Evolutionary conservation across 495 filamentous ascomycete genomes (phyloP).

Genomic region (Letharia columbiana): DNA sequence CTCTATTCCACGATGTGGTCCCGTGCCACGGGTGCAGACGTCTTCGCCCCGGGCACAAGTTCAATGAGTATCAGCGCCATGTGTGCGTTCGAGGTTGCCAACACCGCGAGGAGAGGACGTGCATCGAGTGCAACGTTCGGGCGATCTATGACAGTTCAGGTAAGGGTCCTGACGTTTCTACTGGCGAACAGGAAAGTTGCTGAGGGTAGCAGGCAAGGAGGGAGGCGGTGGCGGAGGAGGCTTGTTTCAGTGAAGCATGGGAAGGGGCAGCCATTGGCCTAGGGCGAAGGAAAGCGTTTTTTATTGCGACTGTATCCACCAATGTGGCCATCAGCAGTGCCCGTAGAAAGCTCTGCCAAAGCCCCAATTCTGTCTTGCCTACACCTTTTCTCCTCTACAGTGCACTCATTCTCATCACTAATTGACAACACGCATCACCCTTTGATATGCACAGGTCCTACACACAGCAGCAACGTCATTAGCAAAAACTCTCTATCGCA

Average conservation of each 20-base stretch:
- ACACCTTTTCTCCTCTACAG: background rate
- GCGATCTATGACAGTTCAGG: background rate
- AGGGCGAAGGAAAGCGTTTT: background rate
- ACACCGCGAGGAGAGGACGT: background rate
- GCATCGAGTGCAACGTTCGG: background rate
- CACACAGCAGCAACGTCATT: background rate
- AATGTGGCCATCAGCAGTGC: background rate
- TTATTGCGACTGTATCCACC: background rate
- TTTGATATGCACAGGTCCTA: background rate
- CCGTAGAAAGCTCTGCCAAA: background rate
- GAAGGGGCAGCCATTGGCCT: background rate
- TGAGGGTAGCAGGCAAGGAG: background rate
- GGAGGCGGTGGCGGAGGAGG: background rate
- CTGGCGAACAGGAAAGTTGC: background rate
- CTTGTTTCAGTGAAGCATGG: background rate
- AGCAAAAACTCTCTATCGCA: background rate
- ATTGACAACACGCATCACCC: background rate
- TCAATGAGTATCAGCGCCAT: background rate
- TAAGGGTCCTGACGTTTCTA: background rate
- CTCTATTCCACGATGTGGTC: background rate
- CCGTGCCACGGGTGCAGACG: background rate
- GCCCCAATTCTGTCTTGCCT: too few relatives aligned
- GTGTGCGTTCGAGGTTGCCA: background rate
- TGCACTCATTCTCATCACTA: background rate
- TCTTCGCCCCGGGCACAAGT: background rate